Percentiles rank a stretch among this genome's conserved stretches.
These are phyloP conservation scores for Metschnikowia amazonensis DNA, from an alignment of 805 yeast genomes.

Conservation along the genomic window DNA sequence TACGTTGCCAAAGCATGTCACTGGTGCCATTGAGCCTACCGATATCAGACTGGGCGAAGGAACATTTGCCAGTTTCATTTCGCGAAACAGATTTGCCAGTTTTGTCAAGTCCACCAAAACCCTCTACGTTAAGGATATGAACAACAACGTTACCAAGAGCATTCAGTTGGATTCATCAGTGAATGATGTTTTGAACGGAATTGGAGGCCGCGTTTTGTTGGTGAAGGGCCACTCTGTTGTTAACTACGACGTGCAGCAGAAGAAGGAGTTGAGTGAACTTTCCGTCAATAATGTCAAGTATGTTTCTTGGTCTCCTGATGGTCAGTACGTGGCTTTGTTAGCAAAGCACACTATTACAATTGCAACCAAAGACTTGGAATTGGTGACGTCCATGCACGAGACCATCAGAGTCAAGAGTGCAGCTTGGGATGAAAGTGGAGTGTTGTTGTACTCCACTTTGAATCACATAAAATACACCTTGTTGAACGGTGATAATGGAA, in stretches of 20 bases:
- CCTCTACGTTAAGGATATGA: slow-evolving; percentile 81
- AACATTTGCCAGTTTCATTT: slow-evolving; percentile 81
- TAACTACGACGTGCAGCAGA: slow-evolving; percentile 89
- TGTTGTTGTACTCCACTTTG: slow-evolving; percentile 86
- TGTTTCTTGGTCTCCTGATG: slow-evolving; percentile 84
- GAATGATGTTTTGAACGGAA: slow-evolving; percentile 69
- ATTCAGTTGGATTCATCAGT: slow-evolving; percentile 67
- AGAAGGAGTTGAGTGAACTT: slow-evolving; percentile 66
- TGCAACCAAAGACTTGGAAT: slow-evolving; percentile 73
- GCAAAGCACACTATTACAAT: slow-evolving; percentile 91
- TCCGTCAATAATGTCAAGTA: slow-evolving; percentile 79
- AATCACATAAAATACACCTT: slow-evolving; percentile 93
- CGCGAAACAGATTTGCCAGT: slow-evolving; percentile 90
- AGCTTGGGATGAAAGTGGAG: slow-evolving; percentile 94
- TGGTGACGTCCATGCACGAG: slow-evolving; percentile 84
- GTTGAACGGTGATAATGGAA: slow-evolving; percentile 92
- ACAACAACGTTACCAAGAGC: slow-evolving; percentile 75
- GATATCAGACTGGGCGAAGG: slow-evolving; percentile 77
- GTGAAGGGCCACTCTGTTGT: slow-evolving; percentile 70
- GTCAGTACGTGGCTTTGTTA: slow-evolving; percentile 80
- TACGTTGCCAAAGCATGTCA: slow-evolving; percentile 75
- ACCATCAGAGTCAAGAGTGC: slow-evolving; percentile 96
- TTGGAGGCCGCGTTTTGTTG: slow-evolving; percentile 79
- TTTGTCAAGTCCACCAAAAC: slow-evolving; percentile 59
- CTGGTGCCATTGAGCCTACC: slow-evolving; percentile 94